These are phyloP conservation scores for Eragrostis tef DNA, from an alignment of 202 grass and related monocot genomes.

Conservation along the genomic window DNA sequence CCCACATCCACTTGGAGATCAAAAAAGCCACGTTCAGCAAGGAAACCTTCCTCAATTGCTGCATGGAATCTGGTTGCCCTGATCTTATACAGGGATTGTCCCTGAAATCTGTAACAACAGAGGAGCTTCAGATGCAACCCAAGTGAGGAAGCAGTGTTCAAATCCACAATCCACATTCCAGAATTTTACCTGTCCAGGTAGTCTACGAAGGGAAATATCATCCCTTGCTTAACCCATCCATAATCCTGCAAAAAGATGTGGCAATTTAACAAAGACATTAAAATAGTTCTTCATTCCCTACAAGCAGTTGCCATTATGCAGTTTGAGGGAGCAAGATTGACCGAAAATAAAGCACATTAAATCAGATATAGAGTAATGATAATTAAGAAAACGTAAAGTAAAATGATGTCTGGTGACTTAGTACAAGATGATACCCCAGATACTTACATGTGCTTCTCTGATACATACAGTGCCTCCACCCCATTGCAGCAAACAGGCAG, in stretches of 20 bases:
- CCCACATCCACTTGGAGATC: slow-evolving; percentile 50
- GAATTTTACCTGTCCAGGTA: slow-evolving; percentile 68
- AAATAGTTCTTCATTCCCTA: slow-evolving; percentile 15
- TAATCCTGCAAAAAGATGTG: slow-evolving; percentile 60
- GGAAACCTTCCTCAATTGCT: slow-evolving; percentile 91
- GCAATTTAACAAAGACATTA: not conserved
- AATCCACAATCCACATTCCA: not conserved
- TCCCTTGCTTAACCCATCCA: slow-evolving; percentile 87
- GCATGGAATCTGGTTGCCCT: slow-evolving; percentile 65
- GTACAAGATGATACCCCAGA: slow-evolving; percentile 5
- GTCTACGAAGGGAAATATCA: slow-evolving; percentile 83
- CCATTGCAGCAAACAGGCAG: slow-evolving; percentile 68
- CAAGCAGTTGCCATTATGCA: not conserved
- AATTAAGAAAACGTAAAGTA: slow-evolving; percentile 29
- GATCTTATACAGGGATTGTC: slow-evolving; percentile 67
- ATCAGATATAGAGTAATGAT: slow-evolving; percentile 17
- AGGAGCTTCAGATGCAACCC: slow-evolving; percentile 17
- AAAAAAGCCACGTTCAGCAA: slow-evolving; percentile 72
- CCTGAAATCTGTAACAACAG: slow-evolving; percentile 68
- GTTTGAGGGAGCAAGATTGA: not conserved
- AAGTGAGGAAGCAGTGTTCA: not conserved
- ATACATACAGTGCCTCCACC: slow-evolving; percentile 80
- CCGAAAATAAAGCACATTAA: slow-evolving; percentile 24
- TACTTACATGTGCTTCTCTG: slow-evolving; percentile 85
- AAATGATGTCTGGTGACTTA: too few species aligned